Evolutionary conservation across 345 rosid species (phyloP), one percentile per base, ranked within the genome.

Genomic region (Acer negundo): DNA sequence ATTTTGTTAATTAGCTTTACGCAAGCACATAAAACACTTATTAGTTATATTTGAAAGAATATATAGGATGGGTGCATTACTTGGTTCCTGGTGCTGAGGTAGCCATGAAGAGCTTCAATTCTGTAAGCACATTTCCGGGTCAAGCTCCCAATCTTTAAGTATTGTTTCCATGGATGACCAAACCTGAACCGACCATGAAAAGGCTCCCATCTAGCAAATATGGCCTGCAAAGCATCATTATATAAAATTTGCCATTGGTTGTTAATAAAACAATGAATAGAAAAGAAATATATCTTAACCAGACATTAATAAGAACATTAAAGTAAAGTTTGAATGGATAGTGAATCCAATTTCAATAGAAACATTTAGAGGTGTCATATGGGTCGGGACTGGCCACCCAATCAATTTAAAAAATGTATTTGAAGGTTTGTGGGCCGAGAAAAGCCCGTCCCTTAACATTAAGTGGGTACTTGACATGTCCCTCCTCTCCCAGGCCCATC

Each of bases 171-270:
- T 2, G 89, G 89, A 79, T 86, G 87, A 3, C 83, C 61, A 75
- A 80, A 84, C 26, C 71, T 61, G 77, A 86, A 86, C 53, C 78
- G 59, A 2, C 86, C 87, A 58, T 82, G 89, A 12, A 77, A 19
- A 23, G 89, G 89, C 22, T 86, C 87, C 87, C 86, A 86, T 20
- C 77, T 38, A 3, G 87, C 85, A 74, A 80, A 84, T 62, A 82
- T 78, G n/a, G 86, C 83, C 88, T 79, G 81, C 59, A 6, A 4
- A 66, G 55, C 35, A 75, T 15, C 2, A 44, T 55, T 16, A 28
- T 28, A 28, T 28, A 28, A 28, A 28, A 28, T 28, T 28, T 28
- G 2, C 31, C 31, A 28, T 28, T 2, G 31, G 31, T 28, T 28
- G 31, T 28, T 28, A 28, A 28, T 28, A 28, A 28, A 28, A 28